These are phyloP conservation scores for Viridothelium virens DNA, from an alignment of 495 filamentous ascomycete species.

Conservation along the genomic window DNA sequence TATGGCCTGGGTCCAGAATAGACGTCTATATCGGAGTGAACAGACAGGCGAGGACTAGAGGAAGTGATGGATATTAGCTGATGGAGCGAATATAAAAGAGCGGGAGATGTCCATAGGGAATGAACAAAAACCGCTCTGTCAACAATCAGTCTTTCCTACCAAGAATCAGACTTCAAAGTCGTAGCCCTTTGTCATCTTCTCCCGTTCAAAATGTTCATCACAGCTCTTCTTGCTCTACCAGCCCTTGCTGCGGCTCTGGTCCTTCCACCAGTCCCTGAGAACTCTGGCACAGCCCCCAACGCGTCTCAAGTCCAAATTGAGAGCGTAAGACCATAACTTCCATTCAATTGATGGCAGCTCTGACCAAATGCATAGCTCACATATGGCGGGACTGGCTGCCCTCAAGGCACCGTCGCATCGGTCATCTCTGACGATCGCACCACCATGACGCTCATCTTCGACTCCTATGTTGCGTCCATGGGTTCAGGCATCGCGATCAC, in stretches of 20 bases:
- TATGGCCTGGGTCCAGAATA: neutral
- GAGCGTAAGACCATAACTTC: neutral
- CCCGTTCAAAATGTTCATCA: neutral
- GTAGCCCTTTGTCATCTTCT: neutral
- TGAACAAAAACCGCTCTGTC: neutral
- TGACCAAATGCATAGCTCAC: slow-evolving; percentile 21
- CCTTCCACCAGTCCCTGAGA: neutral
- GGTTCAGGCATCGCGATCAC: slow-evolving; percentile 35
- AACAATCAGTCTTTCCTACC: neutral
- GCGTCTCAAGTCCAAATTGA: slow-evolving; percentile 11
- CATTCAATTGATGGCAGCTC: neutral
- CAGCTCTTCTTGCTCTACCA: slow-evolving; percentile 9
- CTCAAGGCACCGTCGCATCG: slow-evolving; percentile 44
- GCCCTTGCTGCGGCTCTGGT: slow-evolving; percentile 5
- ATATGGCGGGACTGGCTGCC: slow-evolving; percentile 51
- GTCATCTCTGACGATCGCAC: slow-evolving; percentile 46
- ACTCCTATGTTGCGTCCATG: slow-evolving; percentile 41
- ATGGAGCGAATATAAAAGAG: slow-evolving; percentile 11
- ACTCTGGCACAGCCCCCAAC: neutral
- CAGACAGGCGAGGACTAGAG: neutral
- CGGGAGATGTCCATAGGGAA: neutral
- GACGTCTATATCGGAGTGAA: neutral
- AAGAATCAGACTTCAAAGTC: slow-evolving; percentile 1
- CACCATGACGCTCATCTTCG: slow-evolving; percentile 44
- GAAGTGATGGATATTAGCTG: neutral